Base-by-base conservation (phyloP, 345 rosid genomes). In the Viola odorata region DNA sequence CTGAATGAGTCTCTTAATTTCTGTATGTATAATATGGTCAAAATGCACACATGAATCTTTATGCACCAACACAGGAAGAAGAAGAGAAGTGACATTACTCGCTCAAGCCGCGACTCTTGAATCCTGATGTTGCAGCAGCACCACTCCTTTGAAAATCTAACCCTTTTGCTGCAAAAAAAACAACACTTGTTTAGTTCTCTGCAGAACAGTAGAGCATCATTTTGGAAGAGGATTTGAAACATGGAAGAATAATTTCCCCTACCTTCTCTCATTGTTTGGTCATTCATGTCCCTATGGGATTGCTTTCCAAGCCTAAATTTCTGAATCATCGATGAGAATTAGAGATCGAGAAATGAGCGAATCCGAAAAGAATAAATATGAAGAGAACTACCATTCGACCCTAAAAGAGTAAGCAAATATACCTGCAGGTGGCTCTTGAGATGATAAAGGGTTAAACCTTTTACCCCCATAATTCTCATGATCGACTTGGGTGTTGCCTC, bases 361-460 rank as follows among this genome's bases (percentile, higher is more conserved):
- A 61, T 49, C 13, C 23, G 13, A 40, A 39, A 45, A 42, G 62
- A 45, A 41, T 36, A 32, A 12, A 62, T 54, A 56, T 45, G 61
- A 36, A 55, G 32, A 23, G 32, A 23, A 23, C 32, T 23, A 23
- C 32, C 32, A 2, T 23, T 23, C 32, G 32, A 23, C 32, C 32
- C 32, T 23, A 23, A 23, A 23, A 23, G 32, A 23, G 32, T n/a
- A 23, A 23, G 32, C 32, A 23, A 23, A 58, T 75, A 58, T 75
- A 91, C 96, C 95, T 91, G 98, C 70, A 91, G 98, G 72, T 91
- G 98, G 72, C 98, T 91, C 83, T 91, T 91, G 69, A 91, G 86
- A 73, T 88, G 98, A 74, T 88, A 91, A 73, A 91, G 98, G 49
- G 98, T 91, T 65, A 91, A 96, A 38, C 98, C 98, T 86, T 91